Evolutionary conservation across 1,284 basidiomycete species (phyloP).

Genomic region (Papiliotrema terrestris): DNA sequence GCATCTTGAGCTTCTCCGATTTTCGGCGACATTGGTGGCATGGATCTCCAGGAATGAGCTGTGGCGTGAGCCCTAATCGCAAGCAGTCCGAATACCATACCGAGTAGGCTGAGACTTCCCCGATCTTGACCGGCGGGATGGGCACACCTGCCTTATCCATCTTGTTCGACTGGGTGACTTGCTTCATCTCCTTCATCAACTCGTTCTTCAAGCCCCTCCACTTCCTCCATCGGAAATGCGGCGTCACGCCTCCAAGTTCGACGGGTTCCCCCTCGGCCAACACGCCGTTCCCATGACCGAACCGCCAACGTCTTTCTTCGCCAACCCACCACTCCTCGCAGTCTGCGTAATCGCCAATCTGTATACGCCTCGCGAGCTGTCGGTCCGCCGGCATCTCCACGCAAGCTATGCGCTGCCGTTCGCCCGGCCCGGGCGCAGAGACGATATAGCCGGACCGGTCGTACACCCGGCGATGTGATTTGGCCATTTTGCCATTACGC

Average conservation of each 20-base stretch:
- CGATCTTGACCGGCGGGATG: background rate
- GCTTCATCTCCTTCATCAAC: conserved; percentile 19
- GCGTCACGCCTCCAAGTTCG: conserved; percentile 22
- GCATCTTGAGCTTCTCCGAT: conserved; percentile 41
- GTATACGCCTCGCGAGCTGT: conserved; percentile 18
- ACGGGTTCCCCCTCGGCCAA: conserved; percentile 15
- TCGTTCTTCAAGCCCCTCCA: conserved; percentile 22
- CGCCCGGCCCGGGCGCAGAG: conserved; percentile 22
- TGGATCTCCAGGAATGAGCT: conserved; percentile 25
- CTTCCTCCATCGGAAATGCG: conserved; percentile 27
- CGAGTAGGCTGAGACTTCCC: conserved; percentile 23
- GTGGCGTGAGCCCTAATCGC: background rate
- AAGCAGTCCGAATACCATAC: conserved; percentile 21
- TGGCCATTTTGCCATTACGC: background rate
- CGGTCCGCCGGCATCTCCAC: conserved; percentile 34
- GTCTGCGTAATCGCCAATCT: conserved; percentile 31
- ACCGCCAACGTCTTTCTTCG: conserved; percentile 32
- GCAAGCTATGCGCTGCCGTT: conserved; percentile 31
- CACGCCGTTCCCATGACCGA: conserved; percentile 19
- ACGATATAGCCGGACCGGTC: conserved; percentile 34
- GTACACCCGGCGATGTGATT: conserved; percentile 4
- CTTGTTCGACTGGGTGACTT: conserved; percentile 12
- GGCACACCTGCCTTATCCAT: conserved; percentile 7
- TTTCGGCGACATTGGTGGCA: conserved; percentile 47
- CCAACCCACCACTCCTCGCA: conserved; percentile 22